These are phyloP conservation scores for Apostasia shenzhenica DNA, from an alignment of 106 monocot genomes.

Conservation along the genomic window DNA sequence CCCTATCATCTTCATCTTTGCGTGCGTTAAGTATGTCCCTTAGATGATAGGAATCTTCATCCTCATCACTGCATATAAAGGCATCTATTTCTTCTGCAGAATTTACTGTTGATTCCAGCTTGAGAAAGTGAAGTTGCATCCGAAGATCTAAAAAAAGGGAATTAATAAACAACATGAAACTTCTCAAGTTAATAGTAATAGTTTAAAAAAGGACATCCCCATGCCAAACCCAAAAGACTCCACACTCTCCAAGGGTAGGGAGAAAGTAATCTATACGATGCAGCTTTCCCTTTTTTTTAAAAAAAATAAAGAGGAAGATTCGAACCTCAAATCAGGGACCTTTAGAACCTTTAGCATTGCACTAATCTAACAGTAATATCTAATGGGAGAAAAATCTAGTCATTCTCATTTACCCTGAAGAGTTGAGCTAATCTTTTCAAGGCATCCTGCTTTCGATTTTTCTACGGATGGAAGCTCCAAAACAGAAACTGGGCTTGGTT, in stretches of 20 bases:
- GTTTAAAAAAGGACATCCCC: not conserved
- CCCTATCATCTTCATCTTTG: slow-evolving; percentile 60
- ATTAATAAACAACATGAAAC: not conserved
- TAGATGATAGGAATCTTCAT: slow-evolving; percentile 10
- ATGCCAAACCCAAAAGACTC: not conserved
- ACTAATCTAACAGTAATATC: no score
- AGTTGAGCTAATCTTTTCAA: slow-evolving; percentile 62
- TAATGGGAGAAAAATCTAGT: no score
- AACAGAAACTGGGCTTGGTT: slow-evolving; percentile 70
- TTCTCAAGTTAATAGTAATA: not conserved
- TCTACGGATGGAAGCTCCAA: slow-evolving; percentile 50
- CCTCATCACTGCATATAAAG: slow-evolving; percentile 39
- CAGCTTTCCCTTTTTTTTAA: no score
- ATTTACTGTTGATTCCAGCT: slow-evolving; percentile 27
- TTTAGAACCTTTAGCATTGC: no score
- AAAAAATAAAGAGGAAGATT: no score
- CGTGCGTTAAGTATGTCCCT: slow-evolving; percentile 23
- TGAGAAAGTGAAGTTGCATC: slow-evolving; percentile 69
- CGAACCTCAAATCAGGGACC: no score
- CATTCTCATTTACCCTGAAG: slow-evolving; percentile 52
- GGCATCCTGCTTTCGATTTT: slow-evolving; percentile 37
- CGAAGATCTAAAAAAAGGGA: slow-evolving; percentile 32
- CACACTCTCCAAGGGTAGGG: not conserved
- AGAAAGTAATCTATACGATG: no score
- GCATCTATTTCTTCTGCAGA: slow-evolving; percentile 25